phyloP scores from a whole-genome alignment of 352 stramenopile species.

The Globisporangium yorkense region DNA sequence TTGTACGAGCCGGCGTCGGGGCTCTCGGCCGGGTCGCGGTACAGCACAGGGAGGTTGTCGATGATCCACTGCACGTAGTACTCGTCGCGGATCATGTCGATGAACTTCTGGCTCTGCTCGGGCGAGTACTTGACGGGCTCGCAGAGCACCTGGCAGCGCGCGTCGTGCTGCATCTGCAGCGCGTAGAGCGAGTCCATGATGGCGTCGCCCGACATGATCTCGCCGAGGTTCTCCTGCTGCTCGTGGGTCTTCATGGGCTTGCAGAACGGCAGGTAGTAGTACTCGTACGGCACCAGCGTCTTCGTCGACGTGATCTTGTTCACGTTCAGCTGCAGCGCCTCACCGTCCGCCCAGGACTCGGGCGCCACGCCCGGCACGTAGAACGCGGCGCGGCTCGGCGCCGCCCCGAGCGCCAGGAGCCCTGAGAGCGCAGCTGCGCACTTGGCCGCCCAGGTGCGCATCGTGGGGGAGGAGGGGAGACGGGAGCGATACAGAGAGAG shows the following conservation, averaged over 20 bases:
- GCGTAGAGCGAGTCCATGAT: slow-evolving; percentile 91
- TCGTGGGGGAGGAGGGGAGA: background rate
- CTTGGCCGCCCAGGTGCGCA: slow-evolving; percentile 9
- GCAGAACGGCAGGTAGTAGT: slow-evolving; percentile 97
- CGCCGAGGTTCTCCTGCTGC: slow-evolving; percentile 89
- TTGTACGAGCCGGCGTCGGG: slow-evolving; percentile 76
- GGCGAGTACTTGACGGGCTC: slow-evolving; percentile 79
- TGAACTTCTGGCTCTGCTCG: slow-evolving; percentile 78
- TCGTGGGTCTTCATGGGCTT: slow-evolving; percentile 73
- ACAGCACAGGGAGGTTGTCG: slow-evolving; percentile 89
- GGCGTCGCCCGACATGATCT: slow-evolving; percentile 89
- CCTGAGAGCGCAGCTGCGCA: background rate
- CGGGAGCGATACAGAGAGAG: background rate
- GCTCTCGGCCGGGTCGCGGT: slow-evolving; percentile 69
- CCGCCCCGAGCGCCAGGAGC: slow-evolving; percentile 14
- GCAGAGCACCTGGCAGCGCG: slow-evolving; percentile 88
- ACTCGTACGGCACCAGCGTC: slow-evolving; percentile 98
- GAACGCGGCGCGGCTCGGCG: slow-evolving; percentile 47
- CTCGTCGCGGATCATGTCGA: slow-evolving; percentile 91
- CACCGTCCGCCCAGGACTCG: slow-evolving; percentile 74
- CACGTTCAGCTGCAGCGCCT: slow-evolving; percentile 91
- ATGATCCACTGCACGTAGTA: slow-evolving; percentile 95
- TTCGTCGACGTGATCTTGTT: slow-evolving; percentile 98
- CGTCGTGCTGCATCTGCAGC: slow-evolving; percentile 87
- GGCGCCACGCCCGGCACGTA: slow-evolving; percentile 84